Evolutionary conservation across 177 flowering plant genomes (phyloP), one percentile per base, ranked within the genome.

Genomic region (Vitis hybrid): DNA sequence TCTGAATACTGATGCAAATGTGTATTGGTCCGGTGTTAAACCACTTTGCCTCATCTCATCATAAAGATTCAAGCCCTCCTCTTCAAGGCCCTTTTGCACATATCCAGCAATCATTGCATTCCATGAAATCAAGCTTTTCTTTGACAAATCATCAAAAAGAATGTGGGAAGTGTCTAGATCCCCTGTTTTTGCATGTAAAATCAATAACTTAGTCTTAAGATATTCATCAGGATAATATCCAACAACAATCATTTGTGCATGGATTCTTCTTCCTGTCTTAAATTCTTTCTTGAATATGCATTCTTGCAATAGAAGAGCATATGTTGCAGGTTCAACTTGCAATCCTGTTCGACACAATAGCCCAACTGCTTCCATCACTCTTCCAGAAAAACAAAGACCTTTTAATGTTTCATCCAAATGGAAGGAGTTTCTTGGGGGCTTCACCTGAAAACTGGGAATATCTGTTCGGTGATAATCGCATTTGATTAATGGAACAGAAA

Each of bases 71-170:
- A 93, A 75, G 9, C 86, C 94, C 68, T 75, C 67, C 70, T 82
- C 88, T 50, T 81, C 84, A 58, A 80, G 62, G 32, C 94, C 89
- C 65, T 79, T 93, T 68, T 88, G 89, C 49, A 91, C 88, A 73
- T 86, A 87, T 12, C 96, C 97, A 14, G 91, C 78, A 49, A 93
- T 87, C 82, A 93, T 74, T 8, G 91, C 81, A 73, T 93, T 93
- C 96, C 97, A 91, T 18, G 91, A 80, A 66, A 91, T 79, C 70
- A 87, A 69, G 78, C 67, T 84, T 67, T 78, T 77, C 18, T 69
- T 61, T 1, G 32, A 60, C 75, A 85, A 78, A 52, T 59, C 77
- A 71, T 84, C 78, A n/a, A 88, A 84, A 35, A 90, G 18, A 32
- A 71, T 55, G 19, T 74, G 79, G 64, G 93, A 89, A 62, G 90